Conservation (phyloP, 2,329 filamentous ascomycete genomes). For the Thielaviopsis musarum region DNA sequence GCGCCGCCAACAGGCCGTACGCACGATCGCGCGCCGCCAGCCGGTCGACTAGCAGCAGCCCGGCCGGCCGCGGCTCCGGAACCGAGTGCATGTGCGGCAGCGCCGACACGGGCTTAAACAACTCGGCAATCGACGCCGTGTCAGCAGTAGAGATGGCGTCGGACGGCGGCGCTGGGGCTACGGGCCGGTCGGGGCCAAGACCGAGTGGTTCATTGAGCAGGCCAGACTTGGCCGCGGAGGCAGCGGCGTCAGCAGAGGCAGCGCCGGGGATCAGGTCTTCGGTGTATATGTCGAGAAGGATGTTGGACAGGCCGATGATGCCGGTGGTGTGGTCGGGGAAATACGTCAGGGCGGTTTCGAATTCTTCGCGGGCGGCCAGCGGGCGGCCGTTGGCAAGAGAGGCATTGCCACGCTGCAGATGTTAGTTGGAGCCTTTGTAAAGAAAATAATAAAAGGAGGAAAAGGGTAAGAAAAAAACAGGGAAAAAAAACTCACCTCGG, state of each 20-base stretch:
- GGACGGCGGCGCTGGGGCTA: neutral
- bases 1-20: conserved; percentile 60
- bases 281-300: conserved; percentile 73
- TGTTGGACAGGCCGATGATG: conserved; percentile 66
- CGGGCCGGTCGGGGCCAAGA: conserved; percentile 8
- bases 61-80: conserved; percentile 37
- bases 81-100: conserved; percentile 26
- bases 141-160: conserved; percentile 11
- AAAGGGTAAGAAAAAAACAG: too few species aligned
- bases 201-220: conserved; percentile 7
- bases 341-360: conserved; percentile 67
- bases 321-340: conserved; percentile 64
- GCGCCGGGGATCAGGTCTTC: conserved; percentile 41
- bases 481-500: conserved; percentile 45
- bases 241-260: neutral
- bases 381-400: conserved; percentile 42
- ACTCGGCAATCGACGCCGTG: conserved; percentile 16
- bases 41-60: conserved; percentile 58
- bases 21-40: conserved; percentile 84
- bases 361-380: conserved; percentile 56
- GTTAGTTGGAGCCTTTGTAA: conserved; percentile 17
- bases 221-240: neutral
- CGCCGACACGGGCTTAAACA: conserved; percentile 9
- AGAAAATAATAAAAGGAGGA: neutral
- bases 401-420: conserved; percentile 46